A percentile compares a stretch with the other conserved stretches of the same genome.
phyloP scores from a whole-genome alignment of 139 green algal species.

The Micractinium sp. region DNA sequence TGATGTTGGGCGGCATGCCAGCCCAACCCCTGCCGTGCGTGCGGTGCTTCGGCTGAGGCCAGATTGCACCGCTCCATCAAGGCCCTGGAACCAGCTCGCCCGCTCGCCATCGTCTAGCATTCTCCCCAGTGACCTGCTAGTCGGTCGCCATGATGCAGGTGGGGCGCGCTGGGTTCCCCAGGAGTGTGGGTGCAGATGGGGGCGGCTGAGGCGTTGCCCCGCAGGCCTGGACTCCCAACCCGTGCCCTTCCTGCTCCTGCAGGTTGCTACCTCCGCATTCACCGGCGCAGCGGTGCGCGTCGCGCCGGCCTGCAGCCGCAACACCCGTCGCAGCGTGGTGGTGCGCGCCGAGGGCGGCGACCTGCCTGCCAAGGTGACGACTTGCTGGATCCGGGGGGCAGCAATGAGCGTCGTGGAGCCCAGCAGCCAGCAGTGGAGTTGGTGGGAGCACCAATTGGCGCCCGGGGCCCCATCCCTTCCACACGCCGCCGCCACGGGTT shows the following conservation, averaged over 20 bases:
- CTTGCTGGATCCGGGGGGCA: background rate
- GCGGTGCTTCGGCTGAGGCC: too few relatives aligned
- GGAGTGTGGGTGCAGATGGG: background rate
- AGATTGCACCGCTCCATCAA: too few relatives aligned
- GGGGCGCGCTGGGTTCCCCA: background rate
- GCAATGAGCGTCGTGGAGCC: too few relatives aligned
- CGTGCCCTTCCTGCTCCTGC: background rate
- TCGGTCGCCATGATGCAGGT: background rate
- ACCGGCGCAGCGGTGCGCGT: constrained; percentile 19
- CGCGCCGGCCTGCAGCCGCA: constrained; percentile 21
- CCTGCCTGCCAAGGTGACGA: constrained; percentile 41
- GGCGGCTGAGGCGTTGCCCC: too few relatives aligned
- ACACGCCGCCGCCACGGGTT: background rate
- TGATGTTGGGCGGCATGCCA: too few relatives aligned
- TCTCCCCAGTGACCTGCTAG: too few relatives aligned
- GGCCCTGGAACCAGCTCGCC: too few relatives aligned
- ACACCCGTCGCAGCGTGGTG: constrained; percentile 30
- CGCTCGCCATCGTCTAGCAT: too few relatives aligned
- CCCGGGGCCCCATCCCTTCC: background rate
- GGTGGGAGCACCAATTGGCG: background rate
- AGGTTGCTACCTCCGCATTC: constrained; percentile 9
- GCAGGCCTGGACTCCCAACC: background rate
- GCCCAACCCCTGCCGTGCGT: too few relatives aligned
- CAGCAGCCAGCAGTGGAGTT: background rate
- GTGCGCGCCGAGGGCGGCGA: constrained; percentile 43